A percentile compares a stretch with the other conserved stretches of the same genome.
phyloP scores from a whole-genome alignment of 108 stramenopile genomes.

The Skeletonema costatum region DNA sequence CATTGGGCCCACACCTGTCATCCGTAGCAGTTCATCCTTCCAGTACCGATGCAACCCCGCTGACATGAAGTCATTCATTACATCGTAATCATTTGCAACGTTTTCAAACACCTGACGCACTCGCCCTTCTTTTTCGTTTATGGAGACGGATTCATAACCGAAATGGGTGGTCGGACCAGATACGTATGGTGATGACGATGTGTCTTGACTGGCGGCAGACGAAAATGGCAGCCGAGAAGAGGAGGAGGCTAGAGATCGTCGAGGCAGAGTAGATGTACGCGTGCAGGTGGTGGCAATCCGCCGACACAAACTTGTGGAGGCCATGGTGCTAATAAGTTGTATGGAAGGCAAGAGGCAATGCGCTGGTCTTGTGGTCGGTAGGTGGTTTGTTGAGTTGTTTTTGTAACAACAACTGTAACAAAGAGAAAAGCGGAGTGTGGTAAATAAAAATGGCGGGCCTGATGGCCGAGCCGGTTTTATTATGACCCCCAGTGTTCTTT shows the following conservation, averaged over 20 bases:
- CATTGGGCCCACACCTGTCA: slow-evolving; percentile 72
- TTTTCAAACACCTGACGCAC: slow-evolving; percentile 88
- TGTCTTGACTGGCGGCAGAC: not conserved
- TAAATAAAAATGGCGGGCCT: too few species aligned
- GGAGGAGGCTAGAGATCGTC: not conserved
- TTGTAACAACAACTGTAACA: too few species aligned
- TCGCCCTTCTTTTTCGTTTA: slow-evolving; percentile 73
- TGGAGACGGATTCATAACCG: slow-evolving; percentile 70
- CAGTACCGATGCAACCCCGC: slow-evolving; percentile 94
- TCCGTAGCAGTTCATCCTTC: slow-evolving; percentile 93
- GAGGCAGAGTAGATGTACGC: not conserved
- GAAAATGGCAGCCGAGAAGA: not conserved
- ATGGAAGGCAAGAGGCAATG: too few species aligned
- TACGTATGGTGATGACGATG: slow-evolving; percentile 27
- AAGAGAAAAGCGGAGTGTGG: not conserved
- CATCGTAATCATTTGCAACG: slow-evolving; percentile 91
- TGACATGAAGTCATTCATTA: slow-evolving; percentile 99
- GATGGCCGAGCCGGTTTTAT: too few species aligned
- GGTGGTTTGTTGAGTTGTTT: too few species aligned
- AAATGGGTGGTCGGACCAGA: slow-evolving; percentile 72
- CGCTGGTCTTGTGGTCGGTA: too few species aligned
- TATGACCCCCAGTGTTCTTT: too few species aligned
- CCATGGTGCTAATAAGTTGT: not conserved
- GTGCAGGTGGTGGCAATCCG: not conserved
- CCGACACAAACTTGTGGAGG: not conserved